Conservation (phyloP, 2,329 filamentous ascomycete species). For the Dactylonectria macrodidyma region DNA sequence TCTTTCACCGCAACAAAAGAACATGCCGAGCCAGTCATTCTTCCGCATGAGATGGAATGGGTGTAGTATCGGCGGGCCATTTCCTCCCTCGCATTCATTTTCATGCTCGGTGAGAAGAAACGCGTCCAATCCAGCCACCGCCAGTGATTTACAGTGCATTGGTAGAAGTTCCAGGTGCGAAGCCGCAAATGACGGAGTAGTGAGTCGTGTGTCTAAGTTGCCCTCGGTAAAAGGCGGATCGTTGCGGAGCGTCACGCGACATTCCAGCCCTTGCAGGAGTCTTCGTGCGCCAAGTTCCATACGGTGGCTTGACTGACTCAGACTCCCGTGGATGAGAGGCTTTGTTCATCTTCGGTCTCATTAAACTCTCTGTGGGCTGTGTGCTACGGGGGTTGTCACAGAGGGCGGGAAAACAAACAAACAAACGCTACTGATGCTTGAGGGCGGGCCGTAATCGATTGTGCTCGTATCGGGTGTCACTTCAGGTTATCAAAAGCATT, state of each 20-base stretch:
- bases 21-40: neutral
- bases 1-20: too few species aligned
- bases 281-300: conserved; percentile 9
- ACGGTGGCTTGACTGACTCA: neutral
- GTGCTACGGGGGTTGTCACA: neutral
- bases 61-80: neutral
- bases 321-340: neutral
- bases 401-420: conserved; percentile 1
- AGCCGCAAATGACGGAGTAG: neutral
- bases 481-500: neutral
- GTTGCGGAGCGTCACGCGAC: neutral
- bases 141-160: too few species aligned
- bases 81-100: neutral
- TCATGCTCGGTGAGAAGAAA: neutral
- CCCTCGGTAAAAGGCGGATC: neutral
- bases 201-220: neutral
- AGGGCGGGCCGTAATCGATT: neutral
- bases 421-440: neutral
- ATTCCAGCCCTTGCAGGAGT: conserved; percentile 5
- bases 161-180: too few species aligned
- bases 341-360: neutral
- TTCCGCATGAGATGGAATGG: neutral
- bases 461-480: neutral
- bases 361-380: neutral
- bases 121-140: neutral